Percentiles rank a stretch among this genome's conserved stretches.
These are phyloP conservation scores for Amylocystis lapponica DNA, from an alignment of 768 basidiomycete genomes.

Conservation along the genomic window DNA sequence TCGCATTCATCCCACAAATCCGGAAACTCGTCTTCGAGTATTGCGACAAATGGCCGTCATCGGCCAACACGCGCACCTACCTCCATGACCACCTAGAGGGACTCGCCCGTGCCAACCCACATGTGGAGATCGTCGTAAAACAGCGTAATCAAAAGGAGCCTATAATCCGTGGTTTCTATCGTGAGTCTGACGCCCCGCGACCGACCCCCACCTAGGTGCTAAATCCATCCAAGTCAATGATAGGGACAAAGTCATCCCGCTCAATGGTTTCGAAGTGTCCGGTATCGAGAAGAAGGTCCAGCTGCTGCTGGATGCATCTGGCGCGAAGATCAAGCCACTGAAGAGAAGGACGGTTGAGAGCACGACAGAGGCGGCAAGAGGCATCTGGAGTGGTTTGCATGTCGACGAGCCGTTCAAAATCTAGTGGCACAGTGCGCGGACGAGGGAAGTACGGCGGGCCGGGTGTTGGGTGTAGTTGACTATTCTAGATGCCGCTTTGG, in stretches of 20 bases:
- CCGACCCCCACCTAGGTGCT: too few species aligned
- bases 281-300: constrained; percentile 75
- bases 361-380: constrained; percentile 73
- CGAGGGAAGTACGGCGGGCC: too few species aligned
- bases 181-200: constrained; percentile 41
- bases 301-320: constrained; percentile 82
- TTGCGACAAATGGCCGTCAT: constrained; percentile 79
- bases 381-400: constrained; percentile 88
- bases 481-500: too few species aligned
- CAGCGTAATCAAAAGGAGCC: constrained; percentile 73
- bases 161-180: constrained; percentile 77
- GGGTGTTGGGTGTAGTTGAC: too few species aligned
- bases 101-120: constrained; percentile 68
- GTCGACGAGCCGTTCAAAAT: constrained; percentile 63
- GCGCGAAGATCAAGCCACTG: constrained; percentile 76
- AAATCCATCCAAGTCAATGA: constrained; percentile 78
- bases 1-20: constrained; percentile 68
- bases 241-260: constrained; percentile 82
- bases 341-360: constrained; percentile 73
- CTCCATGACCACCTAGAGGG: constrained; percentile 55
- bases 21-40: constrained; percentile 87
- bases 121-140: constrained; percentile 80
- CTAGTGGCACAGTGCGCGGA: constrained; percentile 17
- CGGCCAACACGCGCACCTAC: constrained; percentile 63
- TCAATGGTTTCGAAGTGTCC: constrained; percentile 69